These are phyloP conservation scores for Chamaecyparis obtusa DNA, from an alignment of 75 land plant species.

Conservation along the genomic window DNA sequence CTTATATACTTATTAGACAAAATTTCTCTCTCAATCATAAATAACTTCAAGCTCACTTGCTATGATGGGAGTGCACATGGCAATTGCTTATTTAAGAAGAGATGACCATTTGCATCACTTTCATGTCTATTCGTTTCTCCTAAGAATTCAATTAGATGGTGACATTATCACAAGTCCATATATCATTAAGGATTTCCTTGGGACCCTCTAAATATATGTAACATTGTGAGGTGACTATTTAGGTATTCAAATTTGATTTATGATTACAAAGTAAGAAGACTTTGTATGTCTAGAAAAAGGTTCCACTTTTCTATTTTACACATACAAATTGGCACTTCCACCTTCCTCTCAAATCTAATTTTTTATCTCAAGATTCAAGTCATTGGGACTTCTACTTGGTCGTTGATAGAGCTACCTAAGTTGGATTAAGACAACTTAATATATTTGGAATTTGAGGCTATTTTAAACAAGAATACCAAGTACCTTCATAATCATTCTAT, in stretches of 20 bases:
- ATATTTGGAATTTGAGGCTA: too few species aligned
- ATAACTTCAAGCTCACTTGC: background rate
- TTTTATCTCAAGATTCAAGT: too few species aligned
- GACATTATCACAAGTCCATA: background rate
- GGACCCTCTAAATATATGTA: background rate
- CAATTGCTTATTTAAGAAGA: background rate
- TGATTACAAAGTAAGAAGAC: background rate
- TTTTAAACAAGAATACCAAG: too few species aligned
- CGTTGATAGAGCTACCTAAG: too few species aligned
- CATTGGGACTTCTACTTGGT: too few species aligned
- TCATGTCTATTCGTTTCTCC: background rate
- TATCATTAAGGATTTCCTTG: background rate
- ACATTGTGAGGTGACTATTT: background rate
- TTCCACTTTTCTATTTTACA: too few species aligned
- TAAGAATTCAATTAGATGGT: background rate
- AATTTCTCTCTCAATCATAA: background rate
- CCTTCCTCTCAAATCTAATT: too few species aligned
- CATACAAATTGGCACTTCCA: too few species aligned
- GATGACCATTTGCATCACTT: background rate
- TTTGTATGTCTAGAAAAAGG: too few species aligned
- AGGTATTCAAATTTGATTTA: background rate
- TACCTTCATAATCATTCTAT: too few species aligned
- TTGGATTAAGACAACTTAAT: too few species aligned
- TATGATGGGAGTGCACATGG: background rate
- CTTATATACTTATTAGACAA: too few species aligned